Percentiles rank a stretch among this genome's conserved stretches.
phyloP scores from a whole-genome alignment of 768 basidiomycete species.

The Hortiboletus campestris region DNA sequence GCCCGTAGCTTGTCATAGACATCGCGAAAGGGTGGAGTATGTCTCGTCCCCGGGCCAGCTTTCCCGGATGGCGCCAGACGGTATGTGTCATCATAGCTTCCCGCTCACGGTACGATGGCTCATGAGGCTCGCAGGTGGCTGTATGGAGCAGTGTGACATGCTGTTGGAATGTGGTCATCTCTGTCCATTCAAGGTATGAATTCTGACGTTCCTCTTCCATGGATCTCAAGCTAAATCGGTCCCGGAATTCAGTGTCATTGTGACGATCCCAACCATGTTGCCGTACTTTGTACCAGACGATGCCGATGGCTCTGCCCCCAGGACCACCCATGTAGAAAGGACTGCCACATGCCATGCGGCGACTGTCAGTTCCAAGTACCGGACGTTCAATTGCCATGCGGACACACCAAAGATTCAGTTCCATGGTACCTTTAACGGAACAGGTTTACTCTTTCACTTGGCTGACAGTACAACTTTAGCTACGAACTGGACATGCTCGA shows the following conservation, averaged over 20 bases:
- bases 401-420: constrained; percentile 44
- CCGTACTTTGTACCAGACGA: constrained; percentile 44
- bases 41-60: constrained; percentile 54
- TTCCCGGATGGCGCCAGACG: constrained; percentile 52
- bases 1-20: constrained; percentile 57
- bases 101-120: background rate
- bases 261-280: constrained; percentile 54
- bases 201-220: background rate
- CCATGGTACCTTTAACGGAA: constrained; percentile 43
- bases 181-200: constrained; percentile 57
- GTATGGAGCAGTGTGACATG: constrained; percentile 51
- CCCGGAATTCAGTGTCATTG: constrained; percentile 50
- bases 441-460: background rate
- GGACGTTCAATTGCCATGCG: constrained; percentile 54
- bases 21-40: constrained; percentile 42
- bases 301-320: constrained; percentile 54
- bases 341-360: constrained; percentile 54
- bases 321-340: constrained; percentile 55
- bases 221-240: background rate
- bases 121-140: constrained; percentile 48
- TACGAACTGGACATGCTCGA: constrained; percentile 45
- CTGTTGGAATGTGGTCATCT: constrained; percentile 60
- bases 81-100: constrained; percentile 28
- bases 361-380: constrained; percentile 47
- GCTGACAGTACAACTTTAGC: constrained; percentile 32